Conservation (phyloP, 208 protist genomes). For the Acanthamoeba culbertsoni region DNA sequence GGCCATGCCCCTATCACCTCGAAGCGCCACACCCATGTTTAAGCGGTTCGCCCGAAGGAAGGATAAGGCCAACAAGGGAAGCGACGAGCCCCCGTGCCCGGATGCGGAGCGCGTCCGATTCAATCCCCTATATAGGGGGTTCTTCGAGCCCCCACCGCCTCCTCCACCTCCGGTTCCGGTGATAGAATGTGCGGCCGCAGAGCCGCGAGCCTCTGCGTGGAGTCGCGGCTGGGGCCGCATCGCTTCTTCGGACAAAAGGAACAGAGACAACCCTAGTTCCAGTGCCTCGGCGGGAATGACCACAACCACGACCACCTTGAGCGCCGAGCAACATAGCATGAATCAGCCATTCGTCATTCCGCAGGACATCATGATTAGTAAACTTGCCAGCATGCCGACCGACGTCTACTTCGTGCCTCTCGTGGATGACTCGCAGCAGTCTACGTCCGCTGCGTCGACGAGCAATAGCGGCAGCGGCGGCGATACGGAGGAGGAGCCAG, state of each 20-base stretch:
- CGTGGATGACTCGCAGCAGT: no score
- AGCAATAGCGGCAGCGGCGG: no score
- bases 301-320: no score
- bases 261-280: no score
- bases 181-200: no score
- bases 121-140: no score
- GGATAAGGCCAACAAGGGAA: background rate
- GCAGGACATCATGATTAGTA: background rate
- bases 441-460: no score
- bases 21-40: no score
- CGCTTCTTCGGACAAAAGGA: background rate
- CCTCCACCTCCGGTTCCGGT: no score
- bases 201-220: background rate
- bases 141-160: no score
- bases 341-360: background rate
- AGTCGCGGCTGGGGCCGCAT: background rate
- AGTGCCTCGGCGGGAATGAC: no score
- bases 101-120: background rate
- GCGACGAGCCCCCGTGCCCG: background rate
- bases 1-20: background rate
- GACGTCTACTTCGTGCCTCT: slow-evolving; percentile 15
- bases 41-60: background rate
- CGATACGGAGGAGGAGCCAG: no score
- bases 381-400: background rate
- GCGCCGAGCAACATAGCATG: background rate